Evolutionary conservation across 148 eudicot genomes (phyloP), one percentile per base, ranked within the genome.

Genomic region (Pouteria glomerata): DNA sequence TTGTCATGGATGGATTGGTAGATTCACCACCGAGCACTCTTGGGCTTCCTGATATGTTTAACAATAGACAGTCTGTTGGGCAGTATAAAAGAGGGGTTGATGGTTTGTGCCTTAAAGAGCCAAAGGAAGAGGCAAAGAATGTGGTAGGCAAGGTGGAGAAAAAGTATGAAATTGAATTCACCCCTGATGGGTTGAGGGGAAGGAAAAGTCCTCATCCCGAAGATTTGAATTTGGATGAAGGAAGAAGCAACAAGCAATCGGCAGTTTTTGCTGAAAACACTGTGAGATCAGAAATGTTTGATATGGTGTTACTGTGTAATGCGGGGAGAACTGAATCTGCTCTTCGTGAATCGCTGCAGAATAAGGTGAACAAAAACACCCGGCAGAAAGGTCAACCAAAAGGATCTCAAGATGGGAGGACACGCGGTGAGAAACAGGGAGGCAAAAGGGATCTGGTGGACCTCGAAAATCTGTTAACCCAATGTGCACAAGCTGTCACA

Each of bases 401-500:
- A 62, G 87, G 76, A 30, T 53, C 84, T 41, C 79, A 63, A 27
- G 73, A 86, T 27, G 89, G 85, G 18, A 90, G 74, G 74, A 76
- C 77, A 5, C 87, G 89, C 18, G 89, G 85, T 50, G 89, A 76
- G 74, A 92, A 79, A 81, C 64, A 73, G 14, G 74, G 78, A 30
- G 72, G 64, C 21, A 86, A 71, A 71, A 82, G 67, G 64, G 76
- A 79, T 70, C 85, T 85, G 65, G 84, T 90, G 27, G 95, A 87
- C 83, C 72, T 92, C 68, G 75, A 89, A 76, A 78, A 88, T 8
- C 86, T 92, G 8, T 79, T 92, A 73, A 87, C 76, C 44, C 79
- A 84, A 2, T 92, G 97, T 79, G 97, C 97, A 30, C 92, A 92
- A 73, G 87, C 92, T 34, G 86, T 89, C 53, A 84, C 88, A 16